Evolutionary conservation across 495 filamentous ascomycete genomes (phyloP).

Genomic region (Penicillium cinerascens): DNA sequence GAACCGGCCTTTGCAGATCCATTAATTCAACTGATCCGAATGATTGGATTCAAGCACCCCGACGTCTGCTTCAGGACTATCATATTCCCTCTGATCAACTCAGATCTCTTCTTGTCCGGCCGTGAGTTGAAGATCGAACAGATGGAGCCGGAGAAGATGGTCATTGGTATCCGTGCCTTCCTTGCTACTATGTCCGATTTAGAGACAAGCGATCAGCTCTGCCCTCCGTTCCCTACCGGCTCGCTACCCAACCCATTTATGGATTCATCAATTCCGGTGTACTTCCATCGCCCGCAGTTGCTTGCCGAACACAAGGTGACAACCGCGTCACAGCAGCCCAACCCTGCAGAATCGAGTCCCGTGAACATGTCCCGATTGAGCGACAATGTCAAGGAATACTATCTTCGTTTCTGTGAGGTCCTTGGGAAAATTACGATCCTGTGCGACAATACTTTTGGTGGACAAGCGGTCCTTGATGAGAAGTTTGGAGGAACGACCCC

Average conservation of each 20-base stretch:
- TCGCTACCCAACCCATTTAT: slow-evolving; percentile 45
- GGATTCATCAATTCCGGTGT: slow-evolving; percentile 30
- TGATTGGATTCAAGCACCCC: slow-evolving; percentile 90
- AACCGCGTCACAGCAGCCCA: slow-evolving; percentile 34
- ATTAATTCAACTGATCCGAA: slow-evolving; percentile 85
- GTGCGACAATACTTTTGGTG: slow-evolving; percentile 94
- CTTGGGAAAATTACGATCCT: slow-evolving; percentile 92
- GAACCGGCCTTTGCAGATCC: slow-evolving; percentile 83
- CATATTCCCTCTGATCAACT: slow-evolving; percentile 92
- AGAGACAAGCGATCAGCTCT: slow-evolving; percentile 75
- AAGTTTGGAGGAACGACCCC: slow-evolving; percentile 83
- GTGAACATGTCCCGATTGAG: slow-evolving; percentile 69
- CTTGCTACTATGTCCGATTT: slow-evolving; percentile 88
- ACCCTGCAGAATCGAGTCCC: slow-evolving; percentile 53
- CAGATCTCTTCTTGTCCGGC: slow-evolving; percentile 72
- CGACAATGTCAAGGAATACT: slow-evolving; percentile 76
- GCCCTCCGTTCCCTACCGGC: slow-evolving; percentile 74
- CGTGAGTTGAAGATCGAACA: slow-evolving; percentile 85
- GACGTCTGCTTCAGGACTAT: slow-evolving; percentile 89
- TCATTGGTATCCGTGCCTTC: slow-evolving; percentile 91
- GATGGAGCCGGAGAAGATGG: slow-evolving; percentile 92
- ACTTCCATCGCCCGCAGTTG: slow-evolving; percentile 39
- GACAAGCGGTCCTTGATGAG: slow-evolving; percentile 91
- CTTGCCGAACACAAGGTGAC: slow-evolving; percentile 34
- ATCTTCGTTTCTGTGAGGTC: slow-evolving; percentile 88